phyloP scores from a whole-genome alignment of 345 rosid species.

The Ceriops tagal region DNA sequence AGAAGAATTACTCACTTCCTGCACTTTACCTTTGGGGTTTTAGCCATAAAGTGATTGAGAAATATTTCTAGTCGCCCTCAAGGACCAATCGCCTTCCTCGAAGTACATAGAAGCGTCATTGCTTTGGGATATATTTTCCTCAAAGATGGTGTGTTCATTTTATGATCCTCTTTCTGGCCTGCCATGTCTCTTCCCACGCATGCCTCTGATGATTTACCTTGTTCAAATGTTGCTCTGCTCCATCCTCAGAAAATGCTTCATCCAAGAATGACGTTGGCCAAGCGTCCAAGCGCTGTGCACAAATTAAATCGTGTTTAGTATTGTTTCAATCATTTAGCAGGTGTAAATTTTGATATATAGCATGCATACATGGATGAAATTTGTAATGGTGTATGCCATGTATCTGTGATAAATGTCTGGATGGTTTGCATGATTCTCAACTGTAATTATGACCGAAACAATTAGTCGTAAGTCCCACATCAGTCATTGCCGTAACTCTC shows the following conservation, averaged over 20 bases:
- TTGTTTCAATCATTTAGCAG: constrained; percentile 5
- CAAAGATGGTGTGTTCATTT: constrained; percentile 12
- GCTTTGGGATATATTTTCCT: constrained; percentile 15
- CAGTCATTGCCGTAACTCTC: too few species aligned
- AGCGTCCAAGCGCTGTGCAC: constrained; percentile 37
- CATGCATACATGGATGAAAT: neutral
- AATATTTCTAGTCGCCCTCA: constrained; percentile 8
- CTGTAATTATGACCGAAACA: constrained; percentile 5
- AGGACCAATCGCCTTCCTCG: neutral
- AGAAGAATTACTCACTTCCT: constrained; percentile 1
- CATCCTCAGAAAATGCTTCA: neutral
- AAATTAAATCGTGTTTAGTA: constrained; percentile 9
- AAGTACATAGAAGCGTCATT: constrained; percentile 7
- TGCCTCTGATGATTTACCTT: constrained; percentile 7
- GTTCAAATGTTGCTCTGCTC: neutral
- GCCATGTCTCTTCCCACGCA: neutral
- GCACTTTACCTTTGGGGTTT: neutral
- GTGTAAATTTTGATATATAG: constrained; percentile 23
- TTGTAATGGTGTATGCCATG: constrained; percentile 19
- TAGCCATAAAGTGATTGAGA: neutral
- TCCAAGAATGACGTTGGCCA: constrained; percentile 13
- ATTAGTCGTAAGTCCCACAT: too few species aligned
- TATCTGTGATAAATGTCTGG: constrained; percentile 1
- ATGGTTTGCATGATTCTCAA: constrained; percentile 3
- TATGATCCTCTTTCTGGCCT: neutral